These are phyloP conservation scores for Phlebiopsis flavidoalba DNA, from an alignment of 768 basidiomycete species.

Conservation along the genomic window DNA sequence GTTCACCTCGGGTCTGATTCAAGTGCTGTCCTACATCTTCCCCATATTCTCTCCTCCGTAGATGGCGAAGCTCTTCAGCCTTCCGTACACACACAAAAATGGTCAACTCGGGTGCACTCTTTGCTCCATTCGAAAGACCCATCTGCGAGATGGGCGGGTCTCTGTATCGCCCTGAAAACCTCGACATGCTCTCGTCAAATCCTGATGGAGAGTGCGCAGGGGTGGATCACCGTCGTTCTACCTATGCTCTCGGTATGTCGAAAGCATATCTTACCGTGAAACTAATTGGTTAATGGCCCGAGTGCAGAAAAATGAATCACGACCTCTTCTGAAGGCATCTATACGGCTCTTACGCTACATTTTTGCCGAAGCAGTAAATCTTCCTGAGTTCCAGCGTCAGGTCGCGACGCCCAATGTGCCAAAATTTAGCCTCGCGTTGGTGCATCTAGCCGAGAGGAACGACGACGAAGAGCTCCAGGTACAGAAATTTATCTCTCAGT, in stretches of 20 bases:
- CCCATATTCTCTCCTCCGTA: constrained; percentile 54
- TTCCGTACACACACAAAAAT: constrained; percentile 68
- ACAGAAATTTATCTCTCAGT: constrained; percentile 7
- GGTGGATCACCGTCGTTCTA: constrained; percentile 64
- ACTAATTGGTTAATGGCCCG: neutral
- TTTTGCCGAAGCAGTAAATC: constrained; percentile 52
- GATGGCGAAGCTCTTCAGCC: constrained; percentile 47
- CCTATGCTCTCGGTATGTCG: constrained; percentile 59
- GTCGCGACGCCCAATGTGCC: constrained; percentile 64
- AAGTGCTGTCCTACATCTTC: constrained; percentile 52
- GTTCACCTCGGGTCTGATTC: constrained; percentile 68
- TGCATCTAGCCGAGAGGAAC: constrained; percentile 50
- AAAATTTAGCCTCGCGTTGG: constrained; percentile 60
- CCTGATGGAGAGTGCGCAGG: constrained; percentile 67
- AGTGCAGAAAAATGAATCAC: constrained; percentile 60
- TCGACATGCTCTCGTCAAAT: constrained; percentile 49
- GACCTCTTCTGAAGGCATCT: constrained; percentile 53
- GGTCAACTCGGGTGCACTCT: constrained; percentile 68
- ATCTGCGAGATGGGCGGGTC: constrained; percentile 76
- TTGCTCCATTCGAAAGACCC: constrained; percentile 73
- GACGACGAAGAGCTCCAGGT: constrained; percentile 53
- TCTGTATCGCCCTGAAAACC: constrained; percentile 68
- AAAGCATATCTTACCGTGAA: neutral
- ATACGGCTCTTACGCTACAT: constrained; percentile 61
- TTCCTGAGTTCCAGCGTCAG: constrained; percentile 82